These are phyloP conservation scores for Rostrohypoxylon terebratum DNA, from an alignment of 495 filamentous ascomycete species.

Conservation along the genomic window DNA sequence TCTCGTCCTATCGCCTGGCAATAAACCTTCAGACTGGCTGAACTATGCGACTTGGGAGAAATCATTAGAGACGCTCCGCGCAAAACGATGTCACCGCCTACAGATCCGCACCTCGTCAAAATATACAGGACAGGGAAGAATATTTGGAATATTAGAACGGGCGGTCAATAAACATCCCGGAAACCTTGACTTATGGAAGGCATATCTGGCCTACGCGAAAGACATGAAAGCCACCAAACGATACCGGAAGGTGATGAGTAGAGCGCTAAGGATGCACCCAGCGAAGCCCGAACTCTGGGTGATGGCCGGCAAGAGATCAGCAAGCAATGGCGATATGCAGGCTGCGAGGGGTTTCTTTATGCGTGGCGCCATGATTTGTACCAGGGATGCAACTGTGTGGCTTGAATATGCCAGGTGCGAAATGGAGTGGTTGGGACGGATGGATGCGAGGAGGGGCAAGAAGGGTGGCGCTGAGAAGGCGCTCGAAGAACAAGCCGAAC, in stretches of 20 bases:
- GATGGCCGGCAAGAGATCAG: conserved; percentile 81
- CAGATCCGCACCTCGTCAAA: conserved; percentile 71
- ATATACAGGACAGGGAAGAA: conserved; percentile 79
- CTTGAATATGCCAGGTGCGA: conserved; percentile 91
- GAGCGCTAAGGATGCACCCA: conserved; percentile 84
- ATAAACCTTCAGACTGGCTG: conserved; percentile 79
- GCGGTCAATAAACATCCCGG: conserved; percentile 88
- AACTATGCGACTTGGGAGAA: conserved; percentile 92
- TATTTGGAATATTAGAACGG: conserved; percentile 89
- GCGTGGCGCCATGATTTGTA: conserved; percentile 90
- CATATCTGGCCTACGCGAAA: conserved; percentile 86
- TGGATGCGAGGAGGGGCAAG: conserved; percentile 76
- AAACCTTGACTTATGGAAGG: conserved; percentile 86
- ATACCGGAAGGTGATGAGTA: conserved; percentile 79
- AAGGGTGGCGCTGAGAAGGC: conserved; percentile 62
- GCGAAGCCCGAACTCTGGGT: conserved; percentile 88
- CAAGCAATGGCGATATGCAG: conserved; percentile 84
- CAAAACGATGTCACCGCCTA: conserved; percentile 83
- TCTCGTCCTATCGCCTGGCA: conserved; percentile 82
- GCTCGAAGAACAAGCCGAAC: conserved; percentile 57
- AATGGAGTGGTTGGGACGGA: conserved; percentile 87
- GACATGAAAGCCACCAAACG: conserved; percentile 82
- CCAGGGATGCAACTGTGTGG: conserved; percentile 77
- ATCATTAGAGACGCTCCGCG: conserved; percentile 83
- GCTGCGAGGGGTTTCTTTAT: conserved; percentile 83